Percentiles rank a stretch among this genome's conserved stretches.
Evolutionary conservation across 768 basidiomycete species (phyloP).

Genomic region (Mycena maculata): DNA sequence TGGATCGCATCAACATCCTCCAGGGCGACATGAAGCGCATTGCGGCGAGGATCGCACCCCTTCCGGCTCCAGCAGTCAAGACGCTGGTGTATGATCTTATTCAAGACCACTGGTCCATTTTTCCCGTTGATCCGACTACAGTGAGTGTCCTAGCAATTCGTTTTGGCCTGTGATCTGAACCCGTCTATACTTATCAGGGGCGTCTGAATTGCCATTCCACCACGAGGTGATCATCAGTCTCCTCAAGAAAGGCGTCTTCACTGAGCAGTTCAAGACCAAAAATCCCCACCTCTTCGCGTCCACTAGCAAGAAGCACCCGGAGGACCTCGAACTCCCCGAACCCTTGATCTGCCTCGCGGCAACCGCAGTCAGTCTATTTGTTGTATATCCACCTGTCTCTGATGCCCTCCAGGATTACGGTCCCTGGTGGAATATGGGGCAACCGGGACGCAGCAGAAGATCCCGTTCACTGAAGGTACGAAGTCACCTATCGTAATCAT

Average conservation of each 20-base stretch:
- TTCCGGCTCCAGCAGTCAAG: background rate
- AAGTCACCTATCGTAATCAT: conserved; percentile 3
- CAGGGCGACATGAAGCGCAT: conserved; percentile 2
- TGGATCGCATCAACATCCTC: conserved; percentile 12
- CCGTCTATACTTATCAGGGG: too few relatives aligned
- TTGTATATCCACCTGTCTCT: background rate
- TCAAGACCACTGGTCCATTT: conserved; percentile 19
- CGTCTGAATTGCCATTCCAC: conserved; percentile 1
- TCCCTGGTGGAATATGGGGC: background rate
- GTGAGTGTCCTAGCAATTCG: background rate
- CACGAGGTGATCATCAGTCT: background rate
- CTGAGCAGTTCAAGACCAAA: background rate
- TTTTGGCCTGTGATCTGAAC: background rate
- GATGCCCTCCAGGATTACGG: background rate
- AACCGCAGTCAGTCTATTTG: background rate
- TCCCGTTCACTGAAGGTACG: background rate
- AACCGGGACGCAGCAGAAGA: background rate
- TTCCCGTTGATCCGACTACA: background rate
- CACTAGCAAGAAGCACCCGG: background rate
- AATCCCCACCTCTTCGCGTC: background rate
- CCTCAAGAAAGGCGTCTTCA: conserved; percentile 13
- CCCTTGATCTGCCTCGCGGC: background rate
- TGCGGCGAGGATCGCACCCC: background rate
- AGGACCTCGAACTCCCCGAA: conserved; percentile 2
- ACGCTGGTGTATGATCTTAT: background rate